Conservation (phyloP, 306 rosid genomes). For the Malus fusca region DNA sequence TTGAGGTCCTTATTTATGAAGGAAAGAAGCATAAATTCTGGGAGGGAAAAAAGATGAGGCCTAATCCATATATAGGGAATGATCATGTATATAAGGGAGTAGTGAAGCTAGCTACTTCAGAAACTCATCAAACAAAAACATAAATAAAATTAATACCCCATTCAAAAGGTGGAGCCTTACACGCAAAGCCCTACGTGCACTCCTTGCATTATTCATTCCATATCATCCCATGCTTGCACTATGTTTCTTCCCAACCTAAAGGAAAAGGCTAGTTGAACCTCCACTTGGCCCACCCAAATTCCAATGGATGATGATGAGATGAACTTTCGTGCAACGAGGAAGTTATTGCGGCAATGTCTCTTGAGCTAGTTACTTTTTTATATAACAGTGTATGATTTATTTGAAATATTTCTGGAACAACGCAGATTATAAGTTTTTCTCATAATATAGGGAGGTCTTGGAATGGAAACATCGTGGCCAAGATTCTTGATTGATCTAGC, state of each 20-base stretch:
- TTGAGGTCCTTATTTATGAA: conserved; percentile 15
- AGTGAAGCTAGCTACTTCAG: not conserved
- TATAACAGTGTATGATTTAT: not conserved
- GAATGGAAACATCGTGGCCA: not conserved
- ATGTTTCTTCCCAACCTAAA: not conserved
- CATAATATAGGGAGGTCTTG: not conserved
- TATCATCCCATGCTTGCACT: conserved; percentile 27
- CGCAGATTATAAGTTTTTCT: not conserved
- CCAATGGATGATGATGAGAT: too few species aligned
- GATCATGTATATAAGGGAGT: conserved; percentile 49
- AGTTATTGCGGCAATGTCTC: not conserved
- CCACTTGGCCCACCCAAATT: not conserved
- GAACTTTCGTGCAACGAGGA: not conserved
- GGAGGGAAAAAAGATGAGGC: conserved; percentile 28
- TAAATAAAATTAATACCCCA: conserved; percentile 24
- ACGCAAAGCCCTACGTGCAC: conserved; percentile 82
- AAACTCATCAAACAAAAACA: not conserved
- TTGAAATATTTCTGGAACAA: too few species aligned
- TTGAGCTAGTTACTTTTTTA: too few species aligned
- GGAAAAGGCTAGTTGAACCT: not conserved
- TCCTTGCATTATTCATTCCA: conserved; percentile 39
- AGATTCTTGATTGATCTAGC: not conserved
- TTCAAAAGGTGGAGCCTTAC: conserved; percentile 54
- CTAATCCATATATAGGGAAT: conserved; percentile 42
- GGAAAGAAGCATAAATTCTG: conserved; percentile 32